Conservation (phyloP, 805 yeast species). For the Starmerella floricola region DNA sequence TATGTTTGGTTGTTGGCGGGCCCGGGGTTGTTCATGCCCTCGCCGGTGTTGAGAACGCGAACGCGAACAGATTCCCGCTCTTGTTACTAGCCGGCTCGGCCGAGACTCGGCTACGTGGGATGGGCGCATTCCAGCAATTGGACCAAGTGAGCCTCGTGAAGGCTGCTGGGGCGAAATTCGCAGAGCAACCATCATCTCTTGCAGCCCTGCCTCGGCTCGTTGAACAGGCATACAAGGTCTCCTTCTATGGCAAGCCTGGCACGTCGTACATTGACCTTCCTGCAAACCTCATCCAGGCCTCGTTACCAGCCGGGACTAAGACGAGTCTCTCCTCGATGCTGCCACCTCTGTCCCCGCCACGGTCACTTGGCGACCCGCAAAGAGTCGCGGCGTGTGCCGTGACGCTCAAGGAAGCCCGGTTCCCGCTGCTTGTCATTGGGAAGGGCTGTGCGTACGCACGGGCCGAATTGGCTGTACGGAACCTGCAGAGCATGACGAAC, state of each 20-base stretch:
- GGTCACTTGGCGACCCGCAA: constrained; percentile 29
- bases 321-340: constrained; percentile 1
- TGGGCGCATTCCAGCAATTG: constrained; percentile 61
- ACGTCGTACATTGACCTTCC: constrained; percentile 54
- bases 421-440: constrained; percentile 50
- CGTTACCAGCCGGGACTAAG: not conserved
- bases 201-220: constrained; percentile 32
- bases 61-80: constrained; percentile 52
- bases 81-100: constrained; percentile 54
- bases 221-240: constrained; percentile 37
- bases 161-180: constrained; percentile 39
- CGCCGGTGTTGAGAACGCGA: constrained; percentile 54
- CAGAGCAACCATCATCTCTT: constrained; percentile 34
- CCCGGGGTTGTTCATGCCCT: constrained; percentile 60
- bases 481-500: constrained; percentile 34
- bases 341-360: constrained; percentile 30
- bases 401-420: constrained; percentile 29
- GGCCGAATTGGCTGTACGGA: constrained; percentile 33
- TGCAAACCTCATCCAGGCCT: constrained; percentile 42
- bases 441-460: constrained; percentile 48
- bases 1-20: constrained; percentile 60
- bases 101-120: constrained; percentile 36
- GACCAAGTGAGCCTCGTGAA: constrained; percentile 46
- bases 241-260: constrained; percentile 46
- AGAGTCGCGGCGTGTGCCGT: constrained; percentile 31